phyloP scores from a whole-genome alignment of 148 eudicot genomes.

The Fagopyrum esculentum region DNA sequence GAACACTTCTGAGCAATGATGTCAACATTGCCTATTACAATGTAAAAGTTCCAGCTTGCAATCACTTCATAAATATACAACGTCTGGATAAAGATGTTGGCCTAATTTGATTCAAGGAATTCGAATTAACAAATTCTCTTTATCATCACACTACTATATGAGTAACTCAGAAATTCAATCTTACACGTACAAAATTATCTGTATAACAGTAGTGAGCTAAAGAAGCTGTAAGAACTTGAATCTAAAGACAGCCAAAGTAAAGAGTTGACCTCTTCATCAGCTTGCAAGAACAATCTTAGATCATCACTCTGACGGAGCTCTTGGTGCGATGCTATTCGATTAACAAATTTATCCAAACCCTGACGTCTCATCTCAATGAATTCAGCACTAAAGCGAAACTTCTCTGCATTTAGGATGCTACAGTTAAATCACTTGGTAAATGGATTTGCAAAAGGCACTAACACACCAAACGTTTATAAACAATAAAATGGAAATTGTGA shows the following conservation, averaged over 20 bases:
- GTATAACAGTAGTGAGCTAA: neutral
- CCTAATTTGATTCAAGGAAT: neutral
- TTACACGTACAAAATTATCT: neutral
- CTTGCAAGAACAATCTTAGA: conserved; percentile 82
- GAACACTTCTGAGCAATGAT: neutral
- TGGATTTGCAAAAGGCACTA: neutral
- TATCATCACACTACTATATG: neutral
- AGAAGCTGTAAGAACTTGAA: neutral
- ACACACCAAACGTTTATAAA: neutral
- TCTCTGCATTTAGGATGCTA: conserved; percentile 41
- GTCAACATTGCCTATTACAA: neutral
- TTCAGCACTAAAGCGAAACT: conserved; percentile 94
- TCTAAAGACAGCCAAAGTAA: conserved; percentile 5
- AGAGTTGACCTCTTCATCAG: conserved; percentile 80
- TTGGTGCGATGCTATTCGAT: conserved; percentile 81
- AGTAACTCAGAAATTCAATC: neutral
- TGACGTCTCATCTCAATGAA: conserved; percentile 98
- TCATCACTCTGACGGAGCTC: conserved; percentile 89
- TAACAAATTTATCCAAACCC: conserved; percentile 83
- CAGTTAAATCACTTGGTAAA: neutral
- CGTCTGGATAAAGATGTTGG: neutral
- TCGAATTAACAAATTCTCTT: neutral
- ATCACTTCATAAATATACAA: neutral
- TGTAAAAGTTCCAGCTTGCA: neutral
- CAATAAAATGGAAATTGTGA: neutral